Evolutionary conservation across 2,329 filamentous ascomycete genomes (phyloP), one percentile per base, ranked within the genome.

Genomic region (Knufia fluminis): DNA sequence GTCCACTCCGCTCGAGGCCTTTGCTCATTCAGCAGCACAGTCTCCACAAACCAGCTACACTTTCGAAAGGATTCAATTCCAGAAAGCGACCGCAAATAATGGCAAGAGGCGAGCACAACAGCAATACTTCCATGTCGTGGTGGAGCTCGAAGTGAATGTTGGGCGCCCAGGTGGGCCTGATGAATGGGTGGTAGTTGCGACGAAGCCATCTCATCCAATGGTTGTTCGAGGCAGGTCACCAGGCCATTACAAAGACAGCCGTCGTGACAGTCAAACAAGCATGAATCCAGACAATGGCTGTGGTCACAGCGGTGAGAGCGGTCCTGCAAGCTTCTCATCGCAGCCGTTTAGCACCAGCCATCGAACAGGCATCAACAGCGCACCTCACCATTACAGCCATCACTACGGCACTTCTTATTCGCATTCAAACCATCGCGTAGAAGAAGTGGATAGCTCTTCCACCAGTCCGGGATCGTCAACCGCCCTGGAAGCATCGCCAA

Each of bases 61-160:
- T 0, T 96, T 94, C 62, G 89, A 95, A 63, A 82, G 90, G 9
- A 92, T 95, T 46, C 89, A 95, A 60, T 96, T 95, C 76, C 94
- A 94, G 65, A 86, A 87, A 56, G 89, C 90, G 1, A 95, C 89
- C 0, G 87, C 88, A 20, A 96, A 95, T 69, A 96, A 96, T 58
- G 89, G 89, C 41, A 94, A 94, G 66, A 77, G 90, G 57, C 76
- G 90, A 50, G 89, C 89, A 1, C 87, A 89, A 16, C 89, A 96
- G 62, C 90, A 95, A 60, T 94, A 89, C 65, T 95, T 94, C 61
- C 86, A 92, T 60, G 74, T 96, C n/a, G 79, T 94, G 40, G 83
- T 94, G 3, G 88, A 94, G 63, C 78, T 94, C 1, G 87, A 80
- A 66, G 86, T 78, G 6, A 82, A 90, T 55, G 70, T 87, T 6